A percentile compares a stretch with the other conserved stretches of the same genome.
These are phyloP conservation scores for Epichloe coenophiala DNA, from an alignment of 2,329 filamentous ascomycete genomes.

Conservation along the genomic window DNA sequence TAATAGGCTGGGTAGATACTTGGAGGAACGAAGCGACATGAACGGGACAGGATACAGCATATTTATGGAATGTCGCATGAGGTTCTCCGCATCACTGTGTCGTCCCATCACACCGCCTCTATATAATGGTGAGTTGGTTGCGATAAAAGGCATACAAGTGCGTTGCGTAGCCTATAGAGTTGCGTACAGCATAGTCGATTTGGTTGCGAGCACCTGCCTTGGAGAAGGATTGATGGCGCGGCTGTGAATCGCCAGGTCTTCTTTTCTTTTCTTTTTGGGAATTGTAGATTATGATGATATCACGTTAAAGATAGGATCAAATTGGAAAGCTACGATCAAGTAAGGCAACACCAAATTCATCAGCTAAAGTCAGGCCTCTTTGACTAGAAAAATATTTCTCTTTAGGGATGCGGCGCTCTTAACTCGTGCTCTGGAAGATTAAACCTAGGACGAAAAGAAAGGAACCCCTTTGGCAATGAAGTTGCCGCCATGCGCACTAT, in stretches of 20 bases:
- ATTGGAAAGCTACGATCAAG: background rate
- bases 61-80: no score
- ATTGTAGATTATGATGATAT: conserved; percentile 6
- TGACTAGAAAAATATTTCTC: background rate
- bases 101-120: no score
- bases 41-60: background rate
- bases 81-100: no score
- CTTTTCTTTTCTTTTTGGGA: no score
- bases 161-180: no score
- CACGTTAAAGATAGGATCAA: background rate
- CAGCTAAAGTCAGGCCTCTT: background rate
- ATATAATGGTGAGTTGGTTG: no score
- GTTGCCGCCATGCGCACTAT: background rate
- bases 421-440: background rate
- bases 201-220: background rate
- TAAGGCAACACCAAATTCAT: background rate
- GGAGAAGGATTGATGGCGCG: background rate
- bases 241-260: no score
- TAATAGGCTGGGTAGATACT: conserved; percentile 11
- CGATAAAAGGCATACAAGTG: no score
- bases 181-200: background rate
- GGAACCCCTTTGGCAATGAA: background rate
- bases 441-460: background rate
- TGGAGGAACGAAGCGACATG: background rate
- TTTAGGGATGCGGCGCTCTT: background rate